Evolutionary conservation across 108 stramenopile species (phyloP).

Genomic region (Cyclotella choctawhatcheeana): DNA sequence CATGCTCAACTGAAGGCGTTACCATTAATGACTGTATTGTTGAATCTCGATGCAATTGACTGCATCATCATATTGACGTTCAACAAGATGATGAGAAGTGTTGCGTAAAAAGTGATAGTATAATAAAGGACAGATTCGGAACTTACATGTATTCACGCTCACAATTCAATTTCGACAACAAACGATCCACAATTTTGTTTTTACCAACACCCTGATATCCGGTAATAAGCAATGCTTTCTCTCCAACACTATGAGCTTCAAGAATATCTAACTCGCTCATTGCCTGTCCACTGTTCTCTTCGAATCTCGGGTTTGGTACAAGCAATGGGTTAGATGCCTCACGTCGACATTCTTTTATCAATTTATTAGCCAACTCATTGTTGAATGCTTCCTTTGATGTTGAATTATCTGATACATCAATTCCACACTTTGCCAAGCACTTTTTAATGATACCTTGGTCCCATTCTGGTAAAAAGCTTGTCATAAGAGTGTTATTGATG

Average conservation of each 20-base stretch:
- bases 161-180: constrained; percentile 59
- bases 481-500: constrained; percentile 49
- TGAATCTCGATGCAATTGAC: constrained; percentile 93
- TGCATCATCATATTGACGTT: too few relatives aligned
- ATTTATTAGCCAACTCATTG: constrained; percentile 15
- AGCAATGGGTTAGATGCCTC: constrained; percentile 47
- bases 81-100: too few relatives aligned
- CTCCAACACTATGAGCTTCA: constrained; percentile 63
- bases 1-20: constrained; percentile 73
- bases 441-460: constrained; percentile 50
- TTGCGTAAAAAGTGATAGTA: too few relatives aligned
- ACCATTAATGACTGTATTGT: constrained; percentile 75
- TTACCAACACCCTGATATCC: constrained; percentile 96
- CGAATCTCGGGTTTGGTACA: constrained; percentile 55
- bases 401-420: constrained; percentile 9
- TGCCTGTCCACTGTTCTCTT: constrained; percentile 55
- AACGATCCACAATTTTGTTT: constrained; percentile 81
- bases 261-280: constrained; percentile 56
- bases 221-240: constrained; percentile 69
- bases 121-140: too few relatives aligned
- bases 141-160: constrained; percentile 95
- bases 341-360: constrained; percentile 38
- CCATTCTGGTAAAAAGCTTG: constrained; percentile 53
- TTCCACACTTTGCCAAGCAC: constrained; percentile 43
- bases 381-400: background rate